phyloP scores from a whole-genome alignment of 2,329 filamentous ascomycete genomes.

The Cladosporium sp. region DNA sequence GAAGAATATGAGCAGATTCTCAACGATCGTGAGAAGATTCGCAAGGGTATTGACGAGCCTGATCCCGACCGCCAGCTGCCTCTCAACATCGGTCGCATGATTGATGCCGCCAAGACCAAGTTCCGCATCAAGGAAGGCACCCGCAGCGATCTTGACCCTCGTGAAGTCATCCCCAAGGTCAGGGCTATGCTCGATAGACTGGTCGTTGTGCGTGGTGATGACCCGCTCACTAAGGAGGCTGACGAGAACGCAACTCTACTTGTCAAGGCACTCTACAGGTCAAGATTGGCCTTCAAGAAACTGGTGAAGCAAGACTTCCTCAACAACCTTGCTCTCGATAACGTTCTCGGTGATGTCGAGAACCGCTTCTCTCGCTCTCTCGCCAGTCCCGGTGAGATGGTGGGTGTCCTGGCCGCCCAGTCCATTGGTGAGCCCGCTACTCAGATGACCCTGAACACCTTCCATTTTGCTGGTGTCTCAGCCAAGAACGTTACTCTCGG shows the following conservation, averaged over 20 bases:
- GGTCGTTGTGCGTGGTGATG: conserved; percentile 78
- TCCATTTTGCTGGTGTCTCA: conserved; percentile 99
- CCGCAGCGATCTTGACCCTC: conserved; percentile 83
- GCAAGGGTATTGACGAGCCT: conserved; percentile 65
- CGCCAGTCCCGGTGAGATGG: conserved; percentile 95
- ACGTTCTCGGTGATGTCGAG: conserved; percentile 86
- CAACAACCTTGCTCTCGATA: conserved; percentile 87
- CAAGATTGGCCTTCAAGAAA: conserved; percentile 86
- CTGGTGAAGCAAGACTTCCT: conserved; percentile 80
- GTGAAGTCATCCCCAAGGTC: conserved; percentile 78
- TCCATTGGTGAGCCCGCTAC: conserved; percentile 98
- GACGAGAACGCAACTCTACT: conserved; percentile 83
- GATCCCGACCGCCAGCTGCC: conserved; percentile 87
- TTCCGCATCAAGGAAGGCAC: conserved; percentile 84
- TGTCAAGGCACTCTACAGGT: conserved; percentile 87
- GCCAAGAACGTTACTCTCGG: conserved; percentile 99
- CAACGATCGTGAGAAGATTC: conserved; percentile 69
- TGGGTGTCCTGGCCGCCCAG: conserved; percentile 93
- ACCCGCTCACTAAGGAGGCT: conserved; percentile 77
- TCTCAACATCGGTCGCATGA: conserved; percentile 84
- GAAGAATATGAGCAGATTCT: conserved; percentile 77
- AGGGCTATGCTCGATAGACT: conserved; percentile 69
- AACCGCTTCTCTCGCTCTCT: conserved; percentile 79
- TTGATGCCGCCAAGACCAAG: conserved; percentile 81
- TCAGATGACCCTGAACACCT: conserved; percentile 99